A percentile compares a stretch with the other conserved stretches of the same genome.
phyloP scores from a whole-genome alignment of 2,329 filamentous ascomycete genomes.

The Chaetomiaceae sp. region DNA sequence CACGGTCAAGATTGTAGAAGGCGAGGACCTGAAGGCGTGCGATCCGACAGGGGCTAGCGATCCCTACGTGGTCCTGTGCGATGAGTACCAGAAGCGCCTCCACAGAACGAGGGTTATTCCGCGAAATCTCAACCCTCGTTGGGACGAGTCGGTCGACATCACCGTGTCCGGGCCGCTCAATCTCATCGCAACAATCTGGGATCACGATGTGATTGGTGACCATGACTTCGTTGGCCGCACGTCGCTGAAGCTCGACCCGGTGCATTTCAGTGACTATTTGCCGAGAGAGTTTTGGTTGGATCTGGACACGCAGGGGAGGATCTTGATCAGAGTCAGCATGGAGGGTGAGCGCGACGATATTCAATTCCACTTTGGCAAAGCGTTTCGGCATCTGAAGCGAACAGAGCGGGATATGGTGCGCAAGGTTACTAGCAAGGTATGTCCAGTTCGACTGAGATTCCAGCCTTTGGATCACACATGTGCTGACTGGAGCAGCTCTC shows the following conservation, averaged over 20 bases:
- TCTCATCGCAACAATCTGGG: constrained; percentile 95
- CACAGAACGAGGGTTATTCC: constrained; percentile 92
- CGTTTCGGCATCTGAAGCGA: constrained; percentile 89
- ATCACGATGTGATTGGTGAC: constrained; percentile 94
- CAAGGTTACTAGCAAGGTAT: constrained; percentile 94
- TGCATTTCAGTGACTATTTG: constrained; percentile 92
- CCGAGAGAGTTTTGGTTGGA: constrained; percentile 97
- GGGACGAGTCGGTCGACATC: constrained; percentile 97
- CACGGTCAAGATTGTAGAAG: constrained; percentile 97
- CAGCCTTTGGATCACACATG: too few species aligned
- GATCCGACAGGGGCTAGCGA: constrained; percentile 92
- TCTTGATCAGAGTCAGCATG: constrained; percentile 93
- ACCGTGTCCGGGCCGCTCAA: constrained; percentile 88
- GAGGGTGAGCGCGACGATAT: constrained; percentile 98
- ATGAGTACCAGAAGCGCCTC: constrained; percentile 95
- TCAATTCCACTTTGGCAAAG: constrained; percentile 96
- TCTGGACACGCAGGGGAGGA: constrained; percentile 86
- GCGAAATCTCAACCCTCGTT: constrained; percentile 84
- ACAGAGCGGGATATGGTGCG: constrained; percentile 98
- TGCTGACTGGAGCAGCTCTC: constrained; percentile 60
- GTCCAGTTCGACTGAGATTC: constrained; percentile 16
- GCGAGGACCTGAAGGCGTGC: constrained; percentile 96
- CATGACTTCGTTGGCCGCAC: constrained; percentile 96
- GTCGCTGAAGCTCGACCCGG: constrained; percentile 96
- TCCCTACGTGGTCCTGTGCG: constrained; percentile 92